Evolutionary conservation across 2,329 filamentous ascomycete species (phyloP).

Genomic region (Aspergillus bombycis): DNA sequence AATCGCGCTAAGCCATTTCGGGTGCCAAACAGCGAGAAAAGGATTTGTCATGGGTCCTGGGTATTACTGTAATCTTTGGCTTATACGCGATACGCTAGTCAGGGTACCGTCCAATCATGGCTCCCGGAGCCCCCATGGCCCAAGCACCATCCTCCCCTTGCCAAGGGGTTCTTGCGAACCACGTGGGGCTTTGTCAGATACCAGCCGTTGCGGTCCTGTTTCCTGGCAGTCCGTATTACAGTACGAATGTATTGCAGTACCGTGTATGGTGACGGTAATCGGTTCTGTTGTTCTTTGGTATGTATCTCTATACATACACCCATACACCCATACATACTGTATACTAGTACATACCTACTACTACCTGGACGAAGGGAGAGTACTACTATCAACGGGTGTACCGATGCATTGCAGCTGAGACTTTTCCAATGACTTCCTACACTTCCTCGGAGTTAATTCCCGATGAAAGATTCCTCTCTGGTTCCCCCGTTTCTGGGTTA

Average conservation of each 20-base stretch:
- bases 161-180: constrained; percentile 18
- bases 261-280: background rate
- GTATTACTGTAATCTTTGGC: background rate
- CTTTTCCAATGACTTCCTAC: background rate
- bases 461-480: background rate
- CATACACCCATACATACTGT: no score
- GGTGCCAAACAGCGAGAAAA: constrained; percentile 6
- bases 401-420: background rate
- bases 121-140: background rate
- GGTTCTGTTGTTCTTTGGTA: no score
- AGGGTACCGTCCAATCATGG: background rate
- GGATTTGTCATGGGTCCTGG: constrained; percentile 8
- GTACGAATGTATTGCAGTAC: background rate
- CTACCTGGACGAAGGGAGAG: no score
- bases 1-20: constrained; percentile 5
- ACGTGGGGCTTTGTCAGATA: constrained; percentile 22
- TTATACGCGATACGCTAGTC: background rate
- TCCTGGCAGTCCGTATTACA: background rate
- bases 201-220: constrained; percentile 15
- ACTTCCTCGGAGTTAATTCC: background rate
- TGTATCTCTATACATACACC: no score
- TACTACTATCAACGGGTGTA: background rate
- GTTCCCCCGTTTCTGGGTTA: background rate
- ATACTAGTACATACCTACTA: no score
- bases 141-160: constrained; percentile 20